phyloP scores from a whole-genome alignment of 2,329 filamentous ascomycete species.

The Penicillium sp. region DNA sequence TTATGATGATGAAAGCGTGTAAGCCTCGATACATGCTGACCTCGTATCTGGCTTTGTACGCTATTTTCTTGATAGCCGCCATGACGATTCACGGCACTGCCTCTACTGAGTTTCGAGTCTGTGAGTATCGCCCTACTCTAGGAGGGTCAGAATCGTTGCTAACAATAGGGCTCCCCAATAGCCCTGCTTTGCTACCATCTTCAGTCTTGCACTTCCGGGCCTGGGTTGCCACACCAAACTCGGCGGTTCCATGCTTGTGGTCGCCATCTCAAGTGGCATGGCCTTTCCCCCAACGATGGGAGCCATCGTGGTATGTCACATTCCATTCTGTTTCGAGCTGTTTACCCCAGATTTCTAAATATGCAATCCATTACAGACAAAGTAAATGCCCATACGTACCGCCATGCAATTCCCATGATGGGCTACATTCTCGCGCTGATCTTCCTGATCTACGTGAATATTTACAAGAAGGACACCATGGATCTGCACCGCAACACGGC shows the following conservation, averaged over 20 bases:
- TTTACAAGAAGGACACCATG: slow-evolving; percentile 24
- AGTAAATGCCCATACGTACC: slow-evolving; percentile 18
- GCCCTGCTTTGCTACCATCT: slow-evolving; percentile 67
- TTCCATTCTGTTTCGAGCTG: neutral
- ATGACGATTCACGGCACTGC: slow-evolving; percentile 36
- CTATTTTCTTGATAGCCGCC: slow-evolving; percentile 53
- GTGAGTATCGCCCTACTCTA: slow-evolving; percentile 2
- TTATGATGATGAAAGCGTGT: slow-evolving; percentile 51
- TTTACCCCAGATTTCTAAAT: neutral
- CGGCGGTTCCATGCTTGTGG: slow-evolving; percentile 64
- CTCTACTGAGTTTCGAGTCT: slow-evolving; percentile 26
- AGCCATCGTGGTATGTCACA: slow-evolving; percentile 50
- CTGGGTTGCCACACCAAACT: slow-evolving; percentile 68
- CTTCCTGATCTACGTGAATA: slow-evolving; percentile 28
- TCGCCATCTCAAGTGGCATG: slow-evolving; percentile 64
- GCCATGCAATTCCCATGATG: slow-evolving; percentile 26
- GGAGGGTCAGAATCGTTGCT: neutral
- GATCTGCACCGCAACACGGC: slow-evolving; percentile 23
- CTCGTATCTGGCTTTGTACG: slow-evolving; percentile 49
- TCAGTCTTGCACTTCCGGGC: slow-evolving; percentile 56
- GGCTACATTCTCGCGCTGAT: slow-evolving; percentile 23
- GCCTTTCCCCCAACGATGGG: slow-evolving; percentile 66
- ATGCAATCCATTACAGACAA: slow-evolving; percentile 10
- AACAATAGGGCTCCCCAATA: neutral
- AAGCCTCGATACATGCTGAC: slow-evolving; percentile 55